phyloP scores from a whole-genome alignment of 257 asterid genomes.

The Capsicum chinense region DNA sequence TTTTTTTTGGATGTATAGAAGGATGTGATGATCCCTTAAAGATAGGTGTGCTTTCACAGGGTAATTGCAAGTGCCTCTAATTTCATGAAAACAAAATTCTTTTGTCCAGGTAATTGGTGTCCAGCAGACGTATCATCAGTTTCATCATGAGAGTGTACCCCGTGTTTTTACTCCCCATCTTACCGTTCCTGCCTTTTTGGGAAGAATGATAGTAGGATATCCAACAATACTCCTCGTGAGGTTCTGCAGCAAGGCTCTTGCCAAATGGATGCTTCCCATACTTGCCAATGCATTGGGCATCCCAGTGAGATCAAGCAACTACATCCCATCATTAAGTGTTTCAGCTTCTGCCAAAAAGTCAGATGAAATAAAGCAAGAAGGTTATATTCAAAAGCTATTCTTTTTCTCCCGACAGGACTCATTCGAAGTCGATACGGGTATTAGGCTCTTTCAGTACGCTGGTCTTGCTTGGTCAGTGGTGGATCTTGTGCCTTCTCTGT shows the following conservation, averaged over 20 bases:
- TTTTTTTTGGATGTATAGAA: background rate
- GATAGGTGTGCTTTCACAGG: background rate
- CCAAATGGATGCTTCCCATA: constrained; percentile 90
- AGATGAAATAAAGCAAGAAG: constrained; percentile 59
- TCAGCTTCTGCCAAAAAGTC: constrained; percentile 51
- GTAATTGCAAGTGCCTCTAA: constrained; percentile 18
- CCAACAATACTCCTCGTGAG: constrained; percentile 84
- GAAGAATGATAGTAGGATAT: constrained; percentile 82
- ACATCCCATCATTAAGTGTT: constrained; percentile 61
- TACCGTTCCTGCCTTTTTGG: constrained; percentile 54
- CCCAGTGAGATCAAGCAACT: constrained; percentile 79
- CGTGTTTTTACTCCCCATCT: constrained; percentile 70
- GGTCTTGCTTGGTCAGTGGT: constrained; percentile 98
- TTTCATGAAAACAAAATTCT: constrained; percentile 28
- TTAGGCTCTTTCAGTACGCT: constrained; percentile 90
- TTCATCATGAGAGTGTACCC: constrained; percentile 81
- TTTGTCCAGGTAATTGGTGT: constrained; percentile 75
- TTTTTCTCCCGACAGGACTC: constrained; percentile 66
- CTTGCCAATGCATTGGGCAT: constrained; percentile 82
- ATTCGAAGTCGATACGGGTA: constrained; percentile 90
- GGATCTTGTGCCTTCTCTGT: constrained; percentile 88
- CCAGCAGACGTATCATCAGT: constrained; percentile 90
- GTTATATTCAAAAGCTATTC: constrained; percentile 66
- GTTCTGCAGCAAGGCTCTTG: constrained; percentile 88
- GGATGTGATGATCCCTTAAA: background rate